These are phyloP conservation scores for Cryomyces minteri DNA, from an alignment of 495 filamentous ascomycete species.

Conservation along the genomic window DNA sequence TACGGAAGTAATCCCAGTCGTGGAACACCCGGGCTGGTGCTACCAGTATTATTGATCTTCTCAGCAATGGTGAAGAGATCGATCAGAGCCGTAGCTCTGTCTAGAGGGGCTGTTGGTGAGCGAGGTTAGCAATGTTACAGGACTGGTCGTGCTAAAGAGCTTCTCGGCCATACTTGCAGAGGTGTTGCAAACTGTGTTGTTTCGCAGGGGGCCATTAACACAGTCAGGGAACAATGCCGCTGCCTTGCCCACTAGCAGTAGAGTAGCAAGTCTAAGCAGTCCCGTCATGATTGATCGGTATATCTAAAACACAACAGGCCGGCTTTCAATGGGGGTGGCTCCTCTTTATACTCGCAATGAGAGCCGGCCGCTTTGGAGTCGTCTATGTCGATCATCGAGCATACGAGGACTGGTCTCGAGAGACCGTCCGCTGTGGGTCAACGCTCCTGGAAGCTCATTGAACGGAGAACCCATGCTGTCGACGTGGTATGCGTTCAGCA, in stretches of 20 bases:
- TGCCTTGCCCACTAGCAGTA: neutral
- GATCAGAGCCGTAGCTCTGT: conserved; percentile 24
- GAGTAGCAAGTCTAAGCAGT: neutral
- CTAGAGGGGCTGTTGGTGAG: too few species aligned
- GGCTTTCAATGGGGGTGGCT: too few species aligned
- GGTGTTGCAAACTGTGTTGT: conserved; percentile 26
- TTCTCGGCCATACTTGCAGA: conserved; percentile 6
- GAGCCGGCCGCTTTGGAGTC: too few species aligned
- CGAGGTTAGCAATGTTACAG: neutral
- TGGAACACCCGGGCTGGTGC: conserved; percentile 33
- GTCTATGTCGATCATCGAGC: too few species aligned
- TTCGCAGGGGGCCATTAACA: conserved; percentile 16
- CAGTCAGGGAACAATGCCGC: conserved; percentile 13
- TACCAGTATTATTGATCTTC: conserved; percentile 38
- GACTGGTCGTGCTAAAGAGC: neutral
- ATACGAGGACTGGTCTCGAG: too few species aligned
- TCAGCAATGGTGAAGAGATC: conserved; percentile 27
- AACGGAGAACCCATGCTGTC: too few species aligned
- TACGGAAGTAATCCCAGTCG: conserved; percentile 38
- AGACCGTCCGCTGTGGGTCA: too few species aligned
- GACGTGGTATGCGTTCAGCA: too few species aligned
- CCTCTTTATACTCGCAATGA: too few species aligned
- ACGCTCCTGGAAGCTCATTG: too few species aligned
- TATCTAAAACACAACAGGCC: too few species aligned
- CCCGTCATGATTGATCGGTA: too few species aligned